These are phyloP conservation scores for Aquanectria penicillioides DNA, from an alignment of 2,329 filamentous ascomycete genomes.

Conservation along the genomic window DNA sequence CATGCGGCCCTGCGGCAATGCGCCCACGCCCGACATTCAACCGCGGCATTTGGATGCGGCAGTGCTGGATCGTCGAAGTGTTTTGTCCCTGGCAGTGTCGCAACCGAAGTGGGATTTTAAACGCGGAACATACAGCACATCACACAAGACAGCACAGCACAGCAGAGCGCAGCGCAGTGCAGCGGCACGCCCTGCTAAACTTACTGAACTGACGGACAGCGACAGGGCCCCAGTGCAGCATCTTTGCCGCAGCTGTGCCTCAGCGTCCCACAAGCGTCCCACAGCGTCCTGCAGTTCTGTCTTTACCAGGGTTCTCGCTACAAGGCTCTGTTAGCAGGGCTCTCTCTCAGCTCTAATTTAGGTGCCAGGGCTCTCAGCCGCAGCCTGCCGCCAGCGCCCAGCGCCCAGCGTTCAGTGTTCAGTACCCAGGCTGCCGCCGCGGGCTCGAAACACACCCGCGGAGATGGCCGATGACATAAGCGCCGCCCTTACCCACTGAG, in stretches of 20 bases:
- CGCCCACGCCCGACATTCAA: neutral
- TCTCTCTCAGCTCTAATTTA: too few relatives aligned
- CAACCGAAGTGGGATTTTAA: neutral
- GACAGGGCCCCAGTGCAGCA: too few relatives aligned
- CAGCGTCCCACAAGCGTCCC: too few relatives aligned
- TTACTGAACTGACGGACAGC: too few relatives aligned
- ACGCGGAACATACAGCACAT: constrained; percentile 5
- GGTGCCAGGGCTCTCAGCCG: too few relatives aligned
- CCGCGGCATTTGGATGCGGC: constrained; percentile 14
- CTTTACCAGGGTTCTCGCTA: too few relatives aligned
- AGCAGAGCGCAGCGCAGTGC: neutral
- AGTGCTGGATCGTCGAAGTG: constrained; percentile 2
- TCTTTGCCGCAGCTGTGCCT: neutral
- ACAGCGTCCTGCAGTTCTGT: too few relatives aligned
- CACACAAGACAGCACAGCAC: constrained; percentile 1
- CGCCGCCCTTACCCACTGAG: neutral
- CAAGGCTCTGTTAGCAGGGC: too few relatives aligned
- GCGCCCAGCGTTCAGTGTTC: too few relatives aligned
- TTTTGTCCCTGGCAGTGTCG: constrained; percentile 14
- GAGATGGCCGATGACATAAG: constrained; percentile 38
- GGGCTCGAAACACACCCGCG: neutral
- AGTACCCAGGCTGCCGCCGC: too few relatives aligned
- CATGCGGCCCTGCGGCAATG: constrained; percentile 7
- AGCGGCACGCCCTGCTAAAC: too few relatives aligned
- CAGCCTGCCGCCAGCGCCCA: too few relatives aligned